phyloP scores from a whole-genome alignment of 192 early-diverging fungal species.

The Thoreauomyces humboldtii region DNA sequence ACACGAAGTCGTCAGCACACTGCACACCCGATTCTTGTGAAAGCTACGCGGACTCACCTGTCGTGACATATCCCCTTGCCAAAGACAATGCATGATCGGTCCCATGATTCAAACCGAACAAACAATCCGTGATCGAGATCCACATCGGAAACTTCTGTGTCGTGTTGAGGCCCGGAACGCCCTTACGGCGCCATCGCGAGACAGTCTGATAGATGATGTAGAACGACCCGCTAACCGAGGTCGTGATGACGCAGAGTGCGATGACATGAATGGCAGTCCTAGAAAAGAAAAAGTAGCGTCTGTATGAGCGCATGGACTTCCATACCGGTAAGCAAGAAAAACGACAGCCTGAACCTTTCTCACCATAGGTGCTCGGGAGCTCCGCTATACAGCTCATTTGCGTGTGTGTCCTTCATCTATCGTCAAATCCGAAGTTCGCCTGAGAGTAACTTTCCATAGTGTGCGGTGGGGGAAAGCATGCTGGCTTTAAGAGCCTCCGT shows the following conservation, averaged over 20 bases:
- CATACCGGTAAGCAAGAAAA: not conserved
- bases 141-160: conserved; percentile 6
- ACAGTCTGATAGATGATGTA: conserved; percentile 5
- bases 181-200: not conserved
- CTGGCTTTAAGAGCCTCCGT: too few species aligned
- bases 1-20: too few species aligned
- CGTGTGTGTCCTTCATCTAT: not conserved
- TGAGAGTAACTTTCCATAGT: too few species aligned
- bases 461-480: too few species aligned
- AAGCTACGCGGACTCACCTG: not conserved
- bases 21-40: not conserved
- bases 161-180: not conserved
- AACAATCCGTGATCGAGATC: conserved; percentile 2
- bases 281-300: not conserved
- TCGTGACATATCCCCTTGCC: not conserved
- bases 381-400: not conserved
- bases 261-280: conserved; percentile 9
- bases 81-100: too few species aligned
- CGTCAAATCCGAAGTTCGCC: too few species aligned
- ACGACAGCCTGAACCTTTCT: not conserved
- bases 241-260: not conserved
- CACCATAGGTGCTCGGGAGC: conserved; percentile 1
- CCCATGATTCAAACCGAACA: conserved; percentile 14
- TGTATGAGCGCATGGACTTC: not conserved
- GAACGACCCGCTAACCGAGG: not conserved